Conservation (phyloP, 495 filamentous ascomycete genomes). For the Daldinia grandis region DNA sequence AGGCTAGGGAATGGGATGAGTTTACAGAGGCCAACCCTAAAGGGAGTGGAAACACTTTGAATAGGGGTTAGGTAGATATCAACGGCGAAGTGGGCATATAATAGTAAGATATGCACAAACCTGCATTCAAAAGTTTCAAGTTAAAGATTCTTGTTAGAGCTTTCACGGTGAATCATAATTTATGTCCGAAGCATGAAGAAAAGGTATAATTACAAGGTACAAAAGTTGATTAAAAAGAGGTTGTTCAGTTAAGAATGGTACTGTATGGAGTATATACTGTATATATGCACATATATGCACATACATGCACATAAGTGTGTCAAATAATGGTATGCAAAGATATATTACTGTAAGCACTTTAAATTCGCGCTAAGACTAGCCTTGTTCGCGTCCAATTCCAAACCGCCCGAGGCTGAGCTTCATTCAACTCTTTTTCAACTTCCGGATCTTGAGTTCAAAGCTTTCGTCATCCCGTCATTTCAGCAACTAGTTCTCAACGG, state of each 20-base stretch:
- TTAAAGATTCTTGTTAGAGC: not conserved
- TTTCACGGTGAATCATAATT: not conserved
- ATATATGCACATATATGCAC: not conserved
- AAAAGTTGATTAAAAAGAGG: not conserved
- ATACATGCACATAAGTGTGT: not conserved
- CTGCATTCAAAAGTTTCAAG: not conserved
- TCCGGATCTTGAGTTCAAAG: not conserved
- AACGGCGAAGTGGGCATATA: not conserved
- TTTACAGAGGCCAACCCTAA: constrained; percentile 89
- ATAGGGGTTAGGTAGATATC: constrained; percentile 66
- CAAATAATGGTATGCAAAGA: not conserved
- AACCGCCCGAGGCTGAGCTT: constrained; percentile 7
- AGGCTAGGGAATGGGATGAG: constrained; percentile 95
- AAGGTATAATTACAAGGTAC: not conserved
- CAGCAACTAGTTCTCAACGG: constrained; percentile 1
- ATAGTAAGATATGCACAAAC: not conserved
- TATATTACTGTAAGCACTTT: not conserved
- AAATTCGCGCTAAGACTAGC: not conserved
- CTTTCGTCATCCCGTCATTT: not conserved
- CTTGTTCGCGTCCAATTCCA: constrained; percentile 2
- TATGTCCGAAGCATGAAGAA: not conserved
- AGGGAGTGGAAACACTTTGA: constrained; percentile 86
- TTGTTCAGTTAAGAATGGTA: not conserved
- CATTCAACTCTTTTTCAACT: constrained; percentile 10
- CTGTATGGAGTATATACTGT: not conserved